Base-by-base conservation (phyloP, 441 rosid species). In the Corymbia calophylla region DNA sequence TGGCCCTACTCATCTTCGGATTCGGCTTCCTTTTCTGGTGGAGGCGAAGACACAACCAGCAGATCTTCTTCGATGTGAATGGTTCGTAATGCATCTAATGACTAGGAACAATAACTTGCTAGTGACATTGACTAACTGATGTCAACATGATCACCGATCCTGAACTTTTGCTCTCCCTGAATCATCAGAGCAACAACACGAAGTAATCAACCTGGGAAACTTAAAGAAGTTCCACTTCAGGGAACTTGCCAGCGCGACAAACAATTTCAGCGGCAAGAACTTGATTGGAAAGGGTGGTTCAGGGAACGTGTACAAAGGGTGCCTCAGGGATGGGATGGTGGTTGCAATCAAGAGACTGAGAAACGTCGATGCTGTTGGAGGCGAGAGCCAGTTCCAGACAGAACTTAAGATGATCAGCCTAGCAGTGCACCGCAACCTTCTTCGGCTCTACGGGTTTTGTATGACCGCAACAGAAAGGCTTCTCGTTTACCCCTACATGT, bases 391-490 rank as follows among this genome's bases (percentile, higher is more conserved):
- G 82, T 90, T 90, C 55, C 88, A 87, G 64, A 89, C 91, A 2
- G 91, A 90, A 60, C 88, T 90, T 27, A 88, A 62, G 87, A 87
- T 90, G 91, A 90, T 90, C 87, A 87, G 91, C 89, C 88, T 90
- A 27, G 91, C 91, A 11, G 91, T 87, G 81, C 91, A 90, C 66
- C 88, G 91, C 32, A 90, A 90, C 87, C 73, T 90, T 18, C 89
- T 90, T 7, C 89, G 89, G 49, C 91, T 90, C 62, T 31, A 87
- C 0, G 91, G 91, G 31, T 90, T 87, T 73, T 90, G 91, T 48
- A 64, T 62, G 89, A 80, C 87, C 49, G 14, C 89, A 25, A 90
- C 89, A 15, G 91, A 90, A 66, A 87, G 91, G 70, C 88, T 90
- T 60, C 91, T 90, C 19, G 91, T 90, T 7, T 90, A 90, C 66